Base-by-base conservation (phyloP, 805 yeast species). In the Debaryomyces tyrocola region DNA sequence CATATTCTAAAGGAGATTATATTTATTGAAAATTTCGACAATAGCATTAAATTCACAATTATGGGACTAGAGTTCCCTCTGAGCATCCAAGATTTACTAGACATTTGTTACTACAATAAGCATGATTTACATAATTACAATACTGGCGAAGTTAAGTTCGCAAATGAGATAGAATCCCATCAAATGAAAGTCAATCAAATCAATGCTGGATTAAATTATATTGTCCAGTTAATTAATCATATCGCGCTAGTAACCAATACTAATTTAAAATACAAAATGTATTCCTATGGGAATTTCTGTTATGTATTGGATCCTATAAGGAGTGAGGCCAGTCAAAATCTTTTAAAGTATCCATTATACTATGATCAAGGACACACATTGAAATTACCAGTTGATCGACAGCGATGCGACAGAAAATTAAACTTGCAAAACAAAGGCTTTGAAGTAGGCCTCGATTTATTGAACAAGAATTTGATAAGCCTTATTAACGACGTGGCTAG, bases 1-100 rank as follows among this genome's bases (percentile, higher is more conserved):
- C 37, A 43, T 9, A 49, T 53, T 1, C 44, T 70, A 11, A 52
- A 45, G 37, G 63, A 63, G 31, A 57, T 64, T 4, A 50, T 67
- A 24, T 54, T 57, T 8, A 67, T 72, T n/a, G 62, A 54, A 6
- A 57, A 59, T 43, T 48, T 52, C 6, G 52, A 54, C 29, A 47
- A 54, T 20, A 40, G 65, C 2, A 52, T 61, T n/a, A 56, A 53
- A 8, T 63, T 67, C 43, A 53, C 55, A 24, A 68, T 73, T 4
- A 41, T 61, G 47, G 74, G 69, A 0, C 49, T 69, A 6, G 70
- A 67, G 40, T 67, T 72, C 43, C 77, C 77, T 1, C 43, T 62
- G 4, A 58, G 57, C 34, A 60, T 62, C 18, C 56, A 56, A 24
- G 69, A 68, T 27, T 41, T 72, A 11, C 54, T 69, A 8, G 53